Evolutionary conservation across 495 filamentous ascomycete genomes (phyloP), one percentile per base, ranked within the genome.

Genomic region (Chaetomidium leptoderma): DNA sequence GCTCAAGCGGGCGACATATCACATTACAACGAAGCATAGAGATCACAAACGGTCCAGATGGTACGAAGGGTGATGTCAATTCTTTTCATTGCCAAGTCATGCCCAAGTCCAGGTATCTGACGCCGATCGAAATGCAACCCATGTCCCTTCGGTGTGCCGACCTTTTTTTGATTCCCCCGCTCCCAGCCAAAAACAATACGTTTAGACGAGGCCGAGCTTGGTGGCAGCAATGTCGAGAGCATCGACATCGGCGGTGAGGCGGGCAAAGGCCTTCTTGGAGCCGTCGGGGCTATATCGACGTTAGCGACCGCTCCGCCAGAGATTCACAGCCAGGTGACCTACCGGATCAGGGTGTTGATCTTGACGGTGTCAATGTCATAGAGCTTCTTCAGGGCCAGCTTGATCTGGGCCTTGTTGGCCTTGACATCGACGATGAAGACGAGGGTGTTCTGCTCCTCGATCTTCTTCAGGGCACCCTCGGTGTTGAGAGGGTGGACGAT

Each of bases 391-490:
- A 99, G 81, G 61, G 93, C 89, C 68, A 83, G 81, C 85, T 96
- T 96, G 80, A 99, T 99, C 85, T 99, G 93, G 70, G 91, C 86
- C 89, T 99, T 99, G 83, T 99, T 99, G 69, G 90, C 84, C 88
- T 97, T 96, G 74, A 91, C 84, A 65, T 99, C 90, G 69, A 96
- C 91, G 70, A 97, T 96, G 81, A 99, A 97, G 66, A 97, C 95
- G 23, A 97, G 82, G 66, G 93, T 96, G 84, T 99, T 96, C 84
- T 97, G 89, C 88, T 97, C 93, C 85, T 97, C 95, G 63, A 97
- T 95, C 88, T 96, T 97, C 90, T 99, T 99, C 90, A 99, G 96
- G 70, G 93, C 95, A 65, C 86, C 90, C 86, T 98, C 93, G 52
- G 93, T 97, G 83, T 99, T 99, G 60, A 98, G 82, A 39, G 71